Base-by-base conservation (phyloP, 2,329 filamentous ascomycete species). In the Kalmusia sp. region DNA sequence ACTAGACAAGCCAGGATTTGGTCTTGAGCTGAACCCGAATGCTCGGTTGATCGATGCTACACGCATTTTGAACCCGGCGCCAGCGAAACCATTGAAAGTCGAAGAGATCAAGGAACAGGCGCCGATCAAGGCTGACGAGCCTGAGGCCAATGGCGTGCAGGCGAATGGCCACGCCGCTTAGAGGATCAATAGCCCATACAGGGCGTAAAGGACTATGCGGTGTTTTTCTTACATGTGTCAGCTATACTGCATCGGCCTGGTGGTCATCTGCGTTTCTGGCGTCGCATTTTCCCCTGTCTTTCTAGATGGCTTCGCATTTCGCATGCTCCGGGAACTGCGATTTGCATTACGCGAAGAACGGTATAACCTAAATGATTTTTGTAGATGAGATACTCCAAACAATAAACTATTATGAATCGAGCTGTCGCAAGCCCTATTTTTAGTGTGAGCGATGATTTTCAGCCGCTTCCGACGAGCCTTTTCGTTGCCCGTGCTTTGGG, bases 1-100 rank as follows among this genome's bases (percentile, higher is more conserved):
- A 51, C 81, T 97, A 51, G 91, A 97, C 73, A 92, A 89, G 80
- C 93, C 93, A 4, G 93, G 93, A 0, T 97, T 97, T 68, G 93
- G 93, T 4, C 81, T 97, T 45, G 92, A 93, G 54, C 76, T 97
- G 52, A 96, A 95, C 75, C 91, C 91, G 1, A 84, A 84, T 15
- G 91, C 89, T 22, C 90, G 90, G 69, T 78, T 97, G 56, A 90
- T 96, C 49, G 85, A 92, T 34, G 90, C 91, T 5, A 80, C 85
- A 40, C 84, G 86, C 51, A 83, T 96, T 14, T 78, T 96, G 51
- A 90, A 84, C 46, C 88, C 91, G 17, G 86, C 71, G 66, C 89
- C 76, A 55, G 59, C 64, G 28, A 79, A 70, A 64, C 67, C 77
- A 14, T 60, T 81, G 55, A 72, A 71, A 55, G 54, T 61, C 7